A percentile compares a stretch with the other conserved stretches of the same genome.
Evolutionary conservation across 495 filamentous ascomycete genomes (phyloP).

Genomic region (Podospora pseudoanserina): DNA sequence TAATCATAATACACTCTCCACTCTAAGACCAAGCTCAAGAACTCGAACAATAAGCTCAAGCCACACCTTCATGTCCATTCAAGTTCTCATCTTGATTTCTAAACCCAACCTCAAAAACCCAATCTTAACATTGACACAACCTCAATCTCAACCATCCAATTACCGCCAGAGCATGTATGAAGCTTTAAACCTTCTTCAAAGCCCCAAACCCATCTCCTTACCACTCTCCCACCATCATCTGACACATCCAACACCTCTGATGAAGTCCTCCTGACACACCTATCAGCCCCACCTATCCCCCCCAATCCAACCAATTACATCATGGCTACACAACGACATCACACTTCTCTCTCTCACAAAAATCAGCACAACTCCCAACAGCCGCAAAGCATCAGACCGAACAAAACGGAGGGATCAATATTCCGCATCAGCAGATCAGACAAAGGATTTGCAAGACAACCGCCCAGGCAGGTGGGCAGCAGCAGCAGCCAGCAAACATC

Average conservation of each 20-base stretch:
- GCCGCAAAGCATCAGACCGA: neutral
- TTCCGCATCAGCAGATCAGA: neutral
- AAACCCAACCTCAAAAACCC: too few species aligned
- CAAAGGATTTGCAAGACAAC: neutral
- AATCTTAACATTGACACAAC: too few species aligned
- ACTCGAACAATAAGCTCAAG: too few species aligned
- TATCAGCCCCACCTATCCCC: neutral
- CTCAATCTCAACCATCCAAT: too few species aligned
- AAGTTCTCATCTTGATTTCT: too few species aligned
- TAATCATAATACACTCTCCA: too few species aligned
- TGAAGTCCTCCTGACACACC: neutral
- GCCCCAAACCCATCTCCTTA: neutral
- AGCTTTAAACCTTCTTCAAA: too few species aligned
- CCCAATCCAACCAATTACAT: neutral
- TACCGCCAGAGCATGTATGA: too few species aligned
- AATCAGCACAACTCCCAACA: neutral
- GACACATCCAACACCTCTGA: neutral
- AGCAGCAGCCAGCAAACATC: too few species aligned
- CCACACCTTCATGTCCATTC: too few species aligned
- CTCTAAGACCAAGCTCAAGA: too few species aligned
- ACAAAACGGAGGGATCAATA: neutral
- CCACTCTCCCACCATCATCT: neutral
- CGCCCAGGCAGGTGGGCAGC: too few species aligned
- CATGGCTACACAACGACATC: neutral
- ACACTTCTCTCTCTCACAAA: neutral